Percentiles rank a stretch among this genome's conserved stretches.
Evolutionary conservation across 306 rosid species (phyloP).

Genomic region (Dryas drummondii): DNA sequence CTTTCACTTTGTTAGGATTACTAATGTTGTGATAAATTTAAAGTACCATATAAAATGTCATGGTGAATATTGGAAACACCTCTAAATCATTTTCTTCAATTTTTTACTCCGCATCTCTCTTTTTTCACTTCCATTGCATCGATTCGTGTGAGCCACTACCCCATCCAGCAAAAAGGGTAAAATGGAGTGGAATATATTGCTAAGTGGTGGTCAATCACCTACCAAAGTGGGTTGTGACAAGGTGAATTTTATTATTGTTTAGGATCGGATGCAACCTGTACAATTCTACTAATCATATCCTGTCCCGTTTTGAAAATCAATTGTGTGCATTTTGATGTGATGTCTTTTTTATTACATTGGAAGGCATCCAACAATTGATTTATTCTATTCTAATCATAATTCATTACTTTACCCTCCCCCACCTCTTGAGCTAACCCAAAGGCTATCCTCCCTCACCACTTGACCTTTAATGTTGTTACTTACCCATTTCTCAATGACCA

Average conservation of each 20-base stretch:
- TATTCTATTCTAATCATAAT: too few species aligned
- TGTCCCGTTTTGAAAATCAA: neutral
- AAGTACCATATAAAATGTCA: too few species aligned
- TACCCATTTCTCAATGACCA: neutral
- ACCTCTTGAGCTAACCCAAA: too few species aligned
- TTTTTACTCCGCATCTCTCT: neutral
- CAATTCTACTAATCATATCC: neutral
- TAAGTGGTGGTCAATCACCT: constrained; percentile 3
- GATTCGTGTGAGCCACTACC: neutral
- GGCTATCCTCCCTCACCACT: too few species aligned
- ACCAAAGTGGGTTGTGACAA: neutral
- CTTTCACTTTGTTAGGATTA: neutral
- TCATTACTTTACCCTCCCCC: too few species aligned
- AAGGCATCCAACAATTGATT: too few species aligned
- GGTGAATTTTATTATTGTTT: constrained; percentile 4
- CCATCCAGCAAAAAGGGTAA: neutral
- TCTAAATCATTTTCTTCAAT: neutral
- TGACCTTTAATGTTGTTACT: neutral
- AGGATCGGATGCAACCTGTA: neutral
- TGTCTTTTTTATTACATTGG: too few species aligned
- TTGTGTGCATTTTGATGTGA: neutral
- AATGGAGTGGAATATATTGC: neutral
- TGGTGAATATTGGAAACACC: too few species aligned
- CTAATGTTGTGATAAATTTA: too few species aligned
- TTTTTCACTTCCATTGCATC: neutral